phyloP scores from a whole-genome alignment of 2,329 filamentous ascomycete genomes.

The Mycosphaerella sp. region DNA sequence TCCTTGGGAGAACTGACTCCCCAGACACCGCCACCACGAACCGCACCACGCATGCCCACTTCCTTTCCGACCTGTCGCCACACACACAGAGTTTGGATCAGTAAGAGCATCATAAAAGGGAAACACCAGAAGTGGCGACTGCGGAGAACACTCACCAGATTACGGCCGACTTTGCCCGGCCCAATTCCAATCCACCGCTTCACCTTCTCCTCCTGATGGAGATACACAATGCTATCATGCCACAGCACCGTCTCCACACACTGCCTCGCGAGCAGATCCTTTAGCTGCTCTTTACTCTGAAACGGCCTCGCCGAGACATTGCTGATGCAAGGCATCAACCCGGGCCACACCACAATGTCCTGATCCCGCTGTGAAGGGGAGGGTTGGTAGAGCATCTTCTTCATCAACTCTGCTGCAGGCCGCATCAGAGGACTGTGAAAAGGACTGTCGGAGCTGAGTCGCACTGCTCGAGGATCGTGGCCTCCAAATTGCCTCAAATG shows the following conservation, averaged over 20 bases:
- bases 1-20: conserved; percentile 71
- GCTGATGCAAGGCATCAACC: conserved; percentile 68
- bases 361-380: conserved; percentile 52
- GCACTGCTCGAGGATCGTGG: conserved; percentile 81
- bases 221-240: conserved; percentile 88
- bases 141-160: conserved; percentile 54
- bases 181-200: conserved; percentile 86
- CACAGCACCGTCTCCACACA: conserved; percentile 89
- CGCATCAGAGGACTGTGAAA: conserved; percentile 92
- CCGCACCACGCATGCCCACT: conserved; percentile 73
- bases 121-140: too few species aligned
- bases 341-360: conserved; percentile 69
- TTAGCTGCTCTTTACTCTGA: conserved; percentile 62
- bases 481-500: conserved; percentile 85
- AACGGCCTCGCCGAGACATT: conserved; percentile 83
- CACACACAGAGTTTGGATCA: too few species aligned
- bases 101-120: too few species aligned
- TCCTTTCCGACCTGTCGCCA: conserved; percentile 60
- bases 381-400: conserved; percentile 52
- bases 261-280: conserved; percentile 70
- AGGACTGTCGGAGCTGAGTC: conserved; percentile 78
- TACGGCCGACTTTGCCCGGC: conserved; percentile 86
- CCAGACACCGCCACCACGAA: conserved; percentile 68
- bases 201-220: conserved; percentile 77
- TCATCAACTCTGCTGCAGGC: conserved; percentile 71